These are phyloP conservation scores for Penicillium macrosclerotiorum DNA, from an alignment of 495 filamentous ascomycete genomes.

Conservation along the genomic window DNA sequence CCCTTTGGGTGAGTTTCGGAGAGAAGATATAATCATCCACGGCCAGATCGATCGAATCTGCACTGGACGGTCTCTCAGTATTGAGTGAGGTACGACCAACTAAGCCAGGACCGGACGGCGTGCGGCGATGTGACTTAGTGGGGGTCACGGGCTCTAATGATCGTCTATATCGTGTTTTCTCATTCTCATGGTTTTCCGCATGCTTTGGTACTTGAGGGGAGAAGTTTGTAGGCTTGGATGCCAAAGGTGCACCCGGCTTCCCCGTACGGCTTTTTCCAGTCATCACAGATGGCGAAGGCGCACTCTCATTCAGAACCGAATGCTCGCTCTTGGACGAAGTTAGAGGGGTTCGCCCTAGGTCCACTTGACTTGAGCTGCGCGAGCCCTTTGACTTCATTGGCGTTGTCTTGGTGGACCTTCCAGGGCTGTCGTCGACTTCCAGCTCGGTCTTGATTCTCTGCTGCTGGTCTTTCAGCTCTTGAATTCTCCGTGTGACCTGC, in stretches of 20 bases:
- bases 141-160: slow-evolving; percentile 39
- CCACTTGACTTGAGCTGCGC: slow-evolving; percentile 25
- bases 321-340: slow-evolving; percentile 8
- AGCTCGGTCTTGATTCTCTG: slow-evolving; percentile 42
- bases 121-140: slow-evolving; percentile 38
- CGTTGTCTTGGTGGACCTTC: slow-evolving; percentile 28
- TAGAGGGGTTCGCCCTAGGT: slow-evolving; percentile 12
- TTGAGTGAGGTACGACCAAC: slow-evolving; percentile 27
- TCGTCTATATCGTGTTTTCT: slow-evolving; percentile 35
- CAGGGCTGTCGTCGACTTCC: slow-evolving; percentile 35
- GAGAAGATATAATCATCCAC: slow-evolving; percentile 84
- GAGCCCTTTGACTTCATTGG: slow-evolving; percentile 24
- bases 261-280: slow-evolving; percentile 49
- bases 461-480: slow-evolving; percentile 52
- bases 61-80: slow-evolving; percentile 63
- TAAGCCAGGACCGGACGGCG: slow-evolving; percentile 35
- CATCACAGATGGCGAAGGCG: slow-evolving; percentile 66
- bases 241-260: slow-evolving; percentile 39
- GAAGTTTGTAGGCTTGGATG: slow-evolving; percentile 45
- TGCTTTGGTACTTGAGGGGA: slow-evolving; percentile 38
- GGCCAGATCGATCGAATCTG: slow-evolving; percentile 84
- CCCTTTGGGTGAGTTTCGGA: slow-evolving; percentile 80
- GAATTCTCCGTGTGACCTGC: slow-evolving; percentile 48
- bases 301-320: slow-evolving; percentile 55
- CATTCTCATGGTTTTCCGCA: slow-evolving; percentile 38